Percentiles rank a stretch among this genome's conserved stretches.
Evolutionary conservation across 352 stramenopile genomes (phyloP).

Genomic region (Globisporangium canariense): DNA sequence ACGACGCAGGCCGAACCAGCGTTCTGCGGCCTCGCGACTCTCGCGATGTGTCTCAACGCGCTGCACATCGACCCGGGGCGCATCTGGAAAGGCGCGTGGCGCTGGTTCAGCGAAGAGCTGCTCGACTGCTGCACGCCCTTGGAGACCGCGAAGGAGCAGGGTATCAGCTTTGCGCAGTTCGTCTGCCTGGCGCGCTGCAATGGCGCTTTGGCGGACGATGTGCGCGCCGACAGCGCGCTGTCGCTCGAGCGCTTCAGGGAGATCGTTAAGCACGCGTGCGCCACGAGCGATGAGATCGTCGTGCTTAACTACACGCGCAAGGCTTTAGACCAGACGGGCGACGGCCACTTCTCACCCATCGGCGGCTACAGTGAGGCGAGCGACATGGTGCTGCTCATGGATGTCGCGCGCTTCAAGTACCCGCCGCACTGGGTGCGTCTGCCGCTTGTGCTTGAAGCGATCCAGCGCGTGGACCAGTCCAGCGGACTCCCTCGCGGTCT

Average conservation of each 20-base stretch:
- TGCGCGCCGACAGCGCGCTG: conserved; percentile 42
- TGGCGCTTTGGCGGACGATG: conserved; percentile 45
- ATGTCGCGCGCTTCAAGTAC: conserved; percentile 97
- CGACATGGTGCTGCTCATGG: conserved; percentile 94
- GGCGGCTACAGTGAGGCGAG: conserved; percentile 90
- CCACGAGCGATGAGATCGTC: conserved; percentile 77
- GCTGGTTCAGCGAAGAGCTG: conserved; percentile 84
- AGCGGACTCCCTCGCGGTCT: conserved; percentile 31
- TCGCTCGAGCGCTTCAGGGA: conserved; percentile 50
- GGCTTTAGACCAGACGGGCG: conserved; percentile 91
- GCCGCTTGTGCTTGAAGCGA: conserved; percentile 43
- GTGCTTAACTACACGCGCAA: conserved; percentile 92
- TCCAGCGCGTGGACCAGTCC: conserved; percentile 45
- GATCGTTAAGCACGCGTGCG: conserved; percentile 75
- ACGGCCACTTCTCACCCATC: conserved; percentile 96
- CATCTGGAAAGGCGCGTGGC: conserved; percentile 76
- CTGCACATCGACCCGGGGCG: conserved; percentile 72
- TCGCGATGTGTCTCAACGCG: conserved; percentile 81
- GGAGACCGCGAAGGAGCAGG: conserved; percentile 61
- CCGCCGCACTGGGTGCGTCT: conserved; percentile 84
- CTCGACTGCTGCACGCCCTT: conserved; percentile 81
- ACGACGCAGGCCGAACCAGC: conserved; percentile 90
- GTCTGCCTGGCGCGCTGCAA: conserved; percentile 67
- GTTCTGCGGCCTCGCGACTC: conserved; percentile 85
- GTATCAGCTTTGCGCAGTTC: conserved; percentile 71